Base-by-base conservation (phyloP, 208 protist genomes). In the Leptomonas pyrrhocoris region DNA sequence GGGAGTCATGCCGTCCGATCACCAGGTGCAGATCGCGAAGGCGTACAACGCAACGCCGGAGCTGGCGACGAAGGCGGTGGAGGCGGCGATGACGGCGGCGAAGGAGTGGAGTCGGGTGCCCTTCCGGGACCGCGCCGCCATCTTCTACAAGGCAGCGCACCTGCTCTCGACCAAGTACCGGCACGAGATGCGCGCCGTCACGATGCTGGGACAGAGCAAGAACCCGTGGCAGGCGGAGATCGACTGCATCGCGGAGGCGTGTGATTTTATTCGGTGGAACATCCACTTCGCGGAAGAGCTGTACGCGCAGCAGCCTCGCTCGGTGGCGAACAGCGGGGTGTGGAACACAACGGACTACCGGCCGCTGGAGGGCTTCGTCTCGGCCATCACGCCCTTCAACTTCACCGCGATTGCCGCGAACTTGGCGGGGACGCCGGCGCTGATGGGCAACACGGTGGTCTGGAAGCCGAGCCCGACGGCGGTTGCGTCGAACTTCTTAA, bases 331-430 rank as follows among this genome's bases (percentile, higher is more conserved):
- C 67, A 86, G 85, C 15, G 81, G 82, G 8, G 59, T 93, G 21
- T 99, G 98, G 97, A 99, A 99, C 81, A 83, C 85, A 38, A 81
- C 95, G 2, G 96, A 99, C 54, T 99, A 98, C 79, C 86, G 98
- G 18, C 94, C 97, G 45, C 84, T 99, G 2, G 98, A 99, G 67
- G 98, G 98, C 50, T 99, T 99, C 73, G 91, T 96, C 57, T 84
- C 85, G 11, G 95, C 96, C 55, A 94, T 99, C 58, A 94, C 97
- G 28, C 98, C 98, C 16, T 99, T 99, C 78, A 99, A 99, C 85
- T 99, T 99, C 78, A 98, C 94, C n/a, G 98, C 98, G 21, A 99
- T 99, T 73, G 98, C 95, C 23, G 87, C 83, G 15, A 99, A 99
- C 84, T 86, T 99, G 27, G 82, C 86, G 30, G 91, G 86, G 12